These are phyloP conservation scores for Penicillium egyptiacum DNA, from an alignment of 495 filamentous ascomycete species.

Conservation along the genomic window DNA sequence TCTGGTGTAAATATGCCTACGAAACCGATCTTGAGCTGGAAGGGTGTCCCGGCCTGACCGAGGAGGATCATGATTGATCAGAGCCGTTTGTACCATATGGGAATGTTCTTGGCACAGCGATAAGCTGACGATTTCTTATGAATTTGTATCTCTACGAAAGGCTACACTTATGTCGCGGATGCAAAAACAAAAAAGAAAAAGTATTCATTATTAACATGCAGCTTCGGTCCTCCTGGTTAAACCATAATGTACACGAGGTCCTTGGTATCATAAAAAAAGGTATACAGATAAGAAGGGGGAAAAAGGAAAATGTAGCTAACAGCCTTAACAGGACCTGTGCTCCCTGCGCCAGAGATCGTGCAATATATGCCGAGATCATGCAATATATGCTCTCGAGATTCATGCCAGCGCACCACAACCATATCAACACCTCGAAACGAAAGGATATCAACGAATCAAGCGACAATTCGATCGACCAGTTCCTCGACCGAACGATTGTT, in stretches of 20 bases:
- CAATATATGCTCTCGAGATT: not conserved
- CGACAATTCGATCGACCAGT: constrained; percentile 27
- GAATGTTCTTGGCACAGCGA: not conserved
- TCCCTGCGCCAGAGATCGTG: not conserved
- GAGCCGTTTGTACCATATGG: constrained; percentile 2
- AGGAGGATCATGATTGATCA: constrained; percentile 84
- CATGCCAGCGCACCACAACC: not conserved
- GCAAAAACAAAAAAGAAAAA: not conserved
- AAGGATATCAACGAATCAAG: not conserved
- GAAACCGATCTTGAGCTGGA: constrained; percentile 64
- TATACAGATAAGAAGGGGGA: constrained; percentile 9
- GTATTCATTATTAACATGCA: constrained; percentile 22
- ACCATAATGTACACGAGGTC: constrained; percentile 28
- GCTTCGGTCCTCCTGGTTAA: constrained; percentile 13
- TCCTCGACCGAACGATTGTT: constrained; percentile 38
- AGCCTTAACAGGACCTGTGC: not conserved
- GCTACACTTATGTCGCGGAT: not conserved
- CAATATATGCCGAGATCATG: constrained; percentile 1
- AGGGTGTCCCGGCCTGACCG: constrained; percentile 84
- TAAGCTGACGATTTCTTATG: not conserved
- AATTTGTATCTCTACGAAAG: not conserved
- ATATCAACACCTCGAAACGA: not conserved
- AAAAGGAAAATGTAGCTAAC: constrained; percentile 4
- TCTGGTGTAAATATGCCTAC: constrained; percentile 92
- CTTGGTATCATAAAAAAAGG: constrained; percentile 30